Percentiles rank a stretch among this genome's conserved stretches.
Evolutionary conservation across 352 stramenopile genomes (phyloP).

Genomic region (Phytophthora pseudosyringae): DNA sequence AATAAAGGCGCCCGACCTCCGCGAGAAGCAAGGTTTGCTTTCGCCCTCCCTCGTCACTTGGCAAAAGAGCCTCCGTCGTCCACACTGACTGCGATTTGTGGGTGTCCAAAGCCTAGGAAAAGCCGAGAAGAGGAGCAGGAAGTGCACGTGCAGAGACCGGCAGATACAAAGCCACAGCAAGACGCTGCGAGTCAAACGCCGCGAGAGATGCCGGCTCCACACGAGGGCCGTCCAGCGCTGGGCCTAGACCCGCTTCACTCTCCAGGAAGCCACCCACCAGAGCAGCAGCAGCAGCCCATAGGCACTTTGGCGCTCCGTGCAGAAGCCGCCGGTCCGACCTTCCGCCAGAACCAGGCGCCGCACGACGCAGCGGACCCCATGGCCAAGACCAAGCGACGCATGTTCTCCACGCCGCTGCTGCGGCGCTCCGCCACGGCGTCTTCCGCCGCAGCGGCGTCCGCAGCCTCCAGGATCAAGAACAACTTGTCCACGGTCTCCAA

Average conservation of each 20-base stretch:
- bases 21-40: background rate
- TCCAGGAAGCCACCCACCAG: slow-evolving; percentile 23
- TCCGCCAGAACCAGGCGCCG: slow-evolving; percentile 8
- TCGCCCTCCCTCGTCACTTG: slow-evolving; percentile 11
- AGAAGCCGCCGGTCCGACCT: slow-evolving; percentile 16
- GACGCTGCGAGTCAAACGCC: slow-evolving; percentile 1
- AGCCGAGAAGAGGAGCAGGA: slow-evolving; percentile 41
- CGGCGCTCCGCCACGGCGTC: slow-evolving; percentile 47
- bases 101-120: slow-evolving; percentile 14
- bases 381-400: slow-evolving; percentile 41
- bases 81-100: slow-evolving; percentile 16
- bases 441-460: slow-evolving; percentile 38
- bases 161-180: slow-evolving; percentile 28
- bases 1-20: background rate
- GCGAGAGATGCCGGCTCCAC: slow-evolving; percentile 2
- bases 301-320: slow-evolving; percentile 18
- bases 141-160: slow-evolving; percentile 38
- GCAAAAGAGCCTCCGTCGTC: slow-evolving; percentile 15
- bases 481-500: slow-evolving; percentile 45
- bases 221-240: slow-evolving; percentile 13
- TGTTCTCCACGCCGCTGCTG: slow-evolving; percentile 47
- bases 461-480: slow-evolving; percentile 38
- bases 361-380: slow-evolving; percentile 21
- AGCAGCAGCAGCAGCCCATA: slow-evolving; percentile 8
- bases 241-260: slow-evolving; percentile 29